phyloP scores from a whole-genome alignment of 257 asterid species.

The Nicotiana knightiana region DNA sequence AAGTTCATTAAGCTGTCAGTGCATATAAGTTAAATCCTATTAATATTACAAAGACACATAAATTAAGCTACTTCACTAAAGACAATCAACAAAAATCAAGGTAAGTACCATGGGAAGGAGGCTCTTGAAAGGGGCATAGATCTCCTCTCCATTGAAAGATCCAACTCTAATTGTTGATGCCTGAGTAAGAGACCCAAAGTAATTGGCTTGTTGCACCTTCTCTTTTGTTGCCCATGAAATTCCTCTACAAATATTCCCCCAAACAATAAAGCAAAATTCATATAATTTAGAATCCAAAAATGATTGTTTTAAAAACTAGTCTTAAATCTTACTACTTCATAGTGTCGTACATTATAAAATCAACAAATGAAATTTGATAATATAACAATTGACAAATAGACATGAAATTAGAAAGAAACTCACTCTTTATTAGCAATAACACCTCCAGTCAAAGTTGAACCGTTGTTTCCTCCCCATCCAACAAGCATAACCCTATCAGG shows the following conservation, averaged over 20 bases:
- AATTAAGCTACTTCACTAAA: not conserved
- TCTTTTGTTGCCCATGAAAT: conserved; percentile 99
- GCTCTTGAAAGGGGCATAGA: conserved; percentile 95
- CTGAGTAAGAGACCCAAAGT: conserved; percentile 91
- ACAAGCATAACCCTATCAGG: conserved; percentile 84
- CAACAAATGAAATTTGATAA: not conserved
- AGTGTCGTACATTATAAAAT: not conserved
- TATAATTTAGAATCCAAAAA: too few species aligned
- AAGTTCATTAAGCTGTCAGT: not conserved
- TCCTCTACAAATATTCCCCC: conserved; percentile 51
- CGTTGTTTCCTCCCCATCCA: conserved; percentile 99
- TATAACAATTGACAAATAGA: not conserved
- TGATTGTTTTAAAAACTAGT: too few species aligned
- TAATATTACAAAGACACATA: not conserved
- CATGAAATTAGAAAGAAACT: conserved; percentile 21
- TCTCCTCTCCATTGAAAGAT: conserved; percentile 94
- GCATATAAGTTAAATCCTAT: not conserved
- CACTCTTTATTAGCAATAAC: conserved; percentile 92
- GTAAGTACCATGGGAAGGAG: conserved; percentile 82
- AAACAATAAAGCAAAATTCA: not conserved
- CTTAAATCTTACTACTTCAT: too few species aligned
- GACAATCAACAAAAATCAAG: not conserved
- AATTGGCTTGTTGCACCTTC: conserved; percentile 85
- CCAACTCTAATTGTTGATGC: conserved; percentile 91
- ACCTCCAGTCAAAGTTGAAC: conserved; percentile 87